Conservation (phyloP, 225 moss, liverwort and hornwort species). For the Lunularia cruciata region DNA sequence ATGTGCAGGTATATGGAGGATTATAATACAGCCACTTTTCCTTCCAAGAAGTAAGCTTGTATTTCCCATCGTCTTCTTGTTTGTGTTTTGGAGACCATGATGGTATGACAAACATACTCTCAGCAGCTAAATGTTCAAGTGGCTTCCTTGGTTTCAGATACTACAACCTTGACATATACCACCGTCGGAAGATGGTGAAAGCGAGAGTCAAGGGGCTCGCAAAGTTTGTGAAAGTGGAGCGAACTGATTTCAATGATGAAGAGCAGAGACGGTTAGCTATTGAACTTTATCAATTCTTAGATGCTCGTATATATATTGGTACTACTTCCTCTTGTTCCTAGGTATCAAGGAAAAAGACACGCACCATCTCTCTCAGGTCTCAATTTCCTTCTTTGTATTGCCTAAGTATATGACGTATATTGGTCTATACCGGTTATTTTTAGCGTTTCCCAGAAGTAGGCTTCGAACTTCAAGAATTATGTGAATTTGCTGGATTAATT, state of each 20-base stretch:
- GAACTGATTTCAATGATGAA: constrained; percentile 94
- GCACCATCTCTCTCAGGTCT: too few relatives aligned
- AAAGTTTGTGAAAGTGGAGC: constrained; percentile 59
- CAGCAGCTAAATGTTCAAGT: not conserved
- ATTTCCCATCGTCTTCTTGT: not conserved
- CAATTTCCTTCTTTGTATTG: too few relatives aligned
- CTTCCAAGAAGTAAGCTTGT: constrained; percentile 77
- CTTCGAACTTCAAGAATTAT: too few relatives aligned
- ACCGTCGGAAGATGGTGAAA: constrained; percentile 77
- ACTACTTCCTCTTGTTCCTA: too few relatives aligned
- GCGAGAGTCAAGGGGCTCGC: constrained; percentile 70
- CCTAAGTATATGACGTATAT: too few relatives aligned
- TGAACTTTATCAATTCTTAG: not conserved
- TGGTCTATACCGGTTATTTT: too few relatives aligned
- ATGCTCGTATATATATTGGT: too few relatives aligned
- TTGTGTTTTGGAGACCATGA: not conserved
- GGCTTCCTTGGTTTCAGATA: constrained; percentile 50
- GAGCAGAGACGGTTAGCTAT: constrained; percentile 81
- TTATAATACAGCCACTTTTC: constrained; percentile 91
- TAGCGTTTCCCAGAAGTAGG: too few relatives aligned
- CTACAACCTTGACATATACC: constrained; percentile 87
- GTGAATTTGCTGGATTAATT: too few relatives aligned
- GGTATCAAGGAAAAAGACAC: too few relatives aligned
- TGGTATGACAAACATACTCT: not conserved
- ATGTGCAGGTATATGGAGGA: constrained; percentile 91